A percentile compares a stretch with the other conserved stretches of the same genome.
Evolutionary conservation across 257 asterid genomes (phyloP).

Genomic region (Lithospermum erythrorhizon): DNA sequence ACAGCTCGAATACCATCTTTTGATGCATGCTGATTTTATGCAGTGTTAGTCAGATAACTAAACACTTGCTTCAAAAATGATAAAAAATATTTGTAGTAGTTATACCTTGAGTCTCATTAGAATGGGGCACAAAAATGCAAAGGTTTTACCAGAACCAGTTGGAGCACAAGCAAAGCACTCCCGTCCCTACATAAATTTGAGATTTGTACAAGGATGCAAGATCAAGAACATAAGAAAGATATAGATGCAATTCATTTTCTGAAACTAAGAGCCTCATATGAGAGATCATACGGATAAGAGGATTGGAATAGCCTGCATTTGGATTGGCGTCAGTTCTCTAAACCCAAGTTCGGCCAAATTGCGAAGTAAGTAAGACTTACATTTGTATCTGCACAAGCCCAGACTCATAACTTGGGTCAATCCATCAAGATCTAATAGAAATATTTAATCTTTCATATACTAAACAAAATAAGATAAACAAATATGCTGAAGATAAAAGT

Average conservation of each 20-base stretch:
- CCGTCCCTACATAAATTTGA: conserved; percentile 46
- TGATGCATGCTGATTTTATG: conserved; percentile 51
- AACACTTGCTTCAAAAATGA: neutral
- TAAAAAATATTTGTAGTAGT: neutral
- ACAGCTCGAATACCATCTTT: conserved; percentile 74
- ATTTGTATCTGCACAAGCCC: conserved; percentile 44
- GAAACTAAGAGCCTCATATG: conserved; percentile 19
- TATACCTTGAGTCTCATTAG: conserved; percentile 74
- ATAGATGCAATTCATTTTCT: conserved; percentile 1
- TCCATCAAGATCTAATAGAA: neutral
- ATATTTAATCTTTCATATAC: no score
- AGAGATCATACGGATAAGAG: conserved; percentile 74
- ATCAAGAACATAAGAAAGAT: neutral
- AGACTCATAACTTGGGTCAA: conserved; percentile 6
- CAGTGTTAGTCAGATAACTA: conserved; percentile 19
- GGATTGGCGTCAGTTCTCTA: conserved; percentile 90
- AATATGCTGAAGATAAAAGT: no score
- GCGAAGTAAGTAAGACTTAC: conserved; percentile 52
- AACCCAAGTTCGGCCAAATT: conserved; percentile 64
- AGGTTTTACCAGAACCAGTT: conserved; percentile 94
- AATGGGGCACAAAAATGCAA: conserved; percentile 77
- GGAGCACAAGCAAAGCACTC: conserved; percentile 96
- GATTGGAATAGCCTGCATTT: conserved; percentile 92
- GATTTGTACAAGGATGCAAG: conserved; percentile 5
- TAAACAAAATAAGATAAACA: no score